A percentile compares a stretch with the other conserved stretches of the same genome.
Evolutionary conservation across 306 rosid genomes (phyloP).

Genomic region (Acacia acuminata): DNA sequence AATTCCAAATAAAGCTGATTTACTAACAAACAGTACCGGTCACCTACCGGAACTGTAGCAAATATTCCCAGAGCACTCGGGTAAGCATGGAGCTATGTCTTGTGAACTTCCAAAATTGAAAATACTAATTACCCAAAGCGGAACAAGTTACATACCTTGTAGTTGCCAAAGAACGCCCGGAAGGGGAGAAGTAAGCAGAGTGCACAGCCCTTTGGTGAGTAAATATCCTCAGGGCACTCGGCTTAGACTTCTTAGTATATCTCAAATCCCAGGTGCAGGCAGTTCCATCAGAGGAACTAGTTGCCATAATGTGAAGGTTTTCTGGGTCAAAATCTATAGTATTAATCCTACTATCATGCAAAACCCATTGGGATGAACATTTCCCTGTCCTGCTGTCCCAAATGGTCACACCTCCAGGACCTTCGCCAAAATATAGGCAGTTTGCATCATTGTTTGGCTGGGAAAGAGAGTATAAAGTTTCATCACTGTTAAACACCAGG

Average conservation of each 20-base stretch:
- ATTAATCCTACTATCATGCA: conserved; percentile 73
- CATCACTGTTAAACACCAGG: conserved; percentile 51
- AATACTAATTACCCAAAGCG: neutral
- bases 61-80: neutral
- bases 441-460: conserved; percentile 58
- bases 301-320: conserved; percentile 64
- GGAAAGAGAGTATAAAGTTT: conserved; percentile 52
- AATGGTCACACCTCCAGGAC: conserved; percentile 57
- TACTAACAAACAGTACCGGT: too few species aligned
- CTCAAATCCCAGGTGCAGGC: conserved; percentile 96
- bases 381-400: conserved; percentile 73
- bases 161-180: conserved; percentile 74
- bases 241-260: conserved; percentile 41
- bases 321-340: conserved; percentile 61
- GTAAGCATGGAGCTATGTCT: conserved; percentile 15
- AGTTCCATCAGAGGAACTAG: conserved; percentile 83
- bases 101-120: neutral
- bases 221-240: conserved; percentile 50
- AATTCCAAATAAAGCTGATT: too few species aligned
- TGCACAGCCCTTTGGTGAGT: conserved; percentile 66
- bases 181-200: conserved; percentile 89
- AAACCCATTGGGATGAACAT: conserved; percentile 50
- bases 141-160: conserved; percentile 60
- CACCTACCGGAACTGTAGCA: too few species aligned
- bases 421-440: conserved; percentile 75